Evolutionary conservation across 2,329 filamentous ascomycete species (phyloP).

Genomic region (Arthrinium phaeospermum): DNA sequence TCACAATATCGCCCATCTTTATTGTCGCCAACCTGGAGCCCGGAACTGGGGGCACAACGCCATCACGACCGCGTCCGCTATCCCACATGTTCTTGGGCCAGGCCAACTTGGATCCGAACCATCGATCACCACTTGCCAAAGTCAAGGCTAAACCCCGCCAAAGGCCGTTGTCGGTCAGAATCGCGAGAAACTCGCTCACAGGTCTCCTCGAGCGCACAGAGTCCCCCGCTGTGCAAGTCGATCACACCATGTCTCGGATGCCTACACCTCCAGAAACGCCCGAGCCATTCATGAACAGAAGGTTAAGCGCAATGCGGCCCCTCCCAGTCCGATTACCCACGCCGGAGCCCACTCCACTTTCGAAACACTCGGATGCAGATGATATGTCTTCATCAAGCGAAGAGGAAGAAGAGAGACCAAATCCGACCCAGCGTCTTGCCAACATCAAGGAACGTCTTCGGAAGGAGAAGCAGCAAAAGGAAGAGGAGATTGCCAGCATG

Average conservation of each 20-base stretch:
- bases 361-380: background rate
- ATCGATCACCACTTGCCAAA: constrained; percentile 27
- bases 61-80: constrained; percentile 12
- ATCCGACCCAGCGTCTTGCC: constrained; percentile 20
- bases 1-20: constrained; percentile 12
- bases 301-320: constrained; percentile 2
- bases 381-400: background rate
- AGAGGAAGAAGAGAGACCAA: background rate
- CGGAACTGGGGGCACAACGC: background rate
- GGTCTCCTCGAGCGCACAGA: constrained; percentile 27
- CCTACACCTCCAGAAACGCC: constrained; percentile 20
- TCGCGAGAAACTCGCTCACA: constrained; percentile 32
- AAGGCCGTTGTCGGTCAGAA: constrained; percentile 30
- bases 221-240: constrained; percentile 5
- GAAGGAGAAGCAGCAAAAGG: constrained; percentile 28
- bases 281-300: constrained; percentile 11
- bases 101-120: constrained; percentile 4
- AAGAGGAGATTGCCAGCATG: constrained; percentile 28
- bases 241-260: constrained; percentile 21
- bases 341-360: constrained; percentile 16
- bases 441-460: constrained; percentile 27
- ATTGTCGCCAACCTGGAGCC: constrained; percentile 24
- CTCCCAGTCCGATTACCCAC: constrained; percentile 14
- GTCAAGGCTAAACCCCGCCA: constrained; percentile 30
- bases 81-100: constrained; percentile 7